These are phyloP conservation scores for Fusarium phyllophilum DNA, from an alignment of 2,329 filamentous ascomycete species.

Conservation along the genomic window DNA sequence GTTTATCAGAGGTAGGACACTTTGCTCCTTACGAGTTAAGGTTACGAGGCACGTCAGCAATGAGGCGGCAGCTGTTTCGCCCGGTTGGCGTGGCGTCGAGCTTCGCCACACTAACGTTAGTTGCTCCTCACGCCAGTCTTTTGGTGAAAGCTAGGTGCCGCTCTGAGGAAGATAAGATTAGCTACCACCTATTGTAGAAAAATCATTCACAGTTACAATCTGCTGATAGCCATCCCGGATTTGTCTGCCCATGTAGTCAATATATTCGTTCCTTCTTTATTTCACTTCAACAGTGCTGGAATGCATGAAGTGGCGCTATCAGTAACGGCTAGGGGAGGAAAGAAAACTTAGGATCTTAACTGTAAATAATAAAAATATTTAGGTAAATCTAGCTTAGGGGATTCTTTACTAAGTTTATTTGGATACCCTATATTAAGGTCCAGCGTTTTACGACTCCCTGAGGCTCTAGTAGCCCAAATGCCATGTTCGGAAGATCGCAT, in stretches of 20 bases:
- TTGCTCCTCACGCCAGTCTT: neutral
- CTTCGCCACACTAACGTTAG: constrained; percentile 41
- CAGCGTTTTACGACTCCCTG: no score
- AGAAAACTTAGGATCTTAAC: no score
- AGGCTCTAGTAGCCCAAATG: neutral
- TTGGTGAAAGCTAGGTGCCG: neutral
- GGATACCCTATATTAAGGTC: no score
- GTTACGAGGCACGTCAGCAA: constrained; percentile 42
- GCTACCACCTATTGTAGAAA: neutral
- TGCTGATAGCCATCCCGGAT: neutral
- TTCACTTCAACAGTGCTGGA: neutral
- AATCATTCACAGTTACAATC: neutral
- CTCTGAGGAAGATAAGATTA: neutral
- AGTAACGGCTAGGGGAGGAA: no score
- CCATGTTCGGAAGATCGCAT: neutral
- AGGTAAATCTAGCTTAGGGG: no score
- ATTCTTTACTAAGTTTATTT: no score
- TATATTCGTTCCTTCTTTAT: no score
- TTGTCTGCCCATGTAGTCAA: neutral
- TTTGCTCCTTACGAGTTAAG: constrained; percentile 41
- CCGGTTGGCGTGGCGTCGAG: constrained; percentile 36
- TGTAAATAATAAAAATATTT: no score
- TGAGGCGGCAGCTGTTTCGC: constrained; percentile 43
- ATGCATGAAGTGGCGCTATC: neutral
- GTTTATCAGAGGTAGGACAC: constrained; percentile 39